phyloP scores from a whole-genome alignment of 805 yeast genomes.

The Yamadazyma olivae region DNA sequence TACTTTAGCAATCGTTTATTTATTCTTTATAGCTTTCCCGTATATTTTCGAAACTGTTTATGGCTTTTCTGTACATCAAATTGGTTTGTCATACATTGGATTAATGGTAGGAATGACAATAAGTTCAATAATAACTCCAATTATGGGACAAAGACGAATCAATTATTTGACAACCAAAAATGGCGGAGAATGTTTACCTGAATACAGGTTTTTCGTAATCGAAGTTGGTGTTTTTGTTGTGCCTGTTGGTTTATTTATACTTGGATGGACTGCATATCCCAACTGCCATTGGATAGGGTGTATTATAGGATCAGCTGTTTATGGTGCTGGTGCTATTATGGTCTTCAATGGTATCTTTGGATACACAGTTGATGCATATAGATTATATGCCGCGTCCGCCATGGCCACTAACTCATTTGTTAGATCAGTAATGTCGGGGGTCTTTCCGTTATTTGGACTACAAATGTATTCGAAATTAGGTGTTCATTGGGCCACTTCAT shows the following conservation, averaged over 20 bases:
- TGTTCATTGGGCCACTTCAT: conserved; percentile 52
- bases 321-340: conserved; percentile 43
- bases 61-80: conserved; percentile 20
- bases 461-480: conserved; percentile 47
- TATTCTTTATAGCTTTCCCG: conserved; percentile 41
- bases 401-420: conserved; percentile 57
- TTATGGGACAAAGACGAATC: conserved; percentile 23
- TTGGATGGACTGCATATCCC: conserved; percentile 74
- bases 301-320: conserved; percentile 36
- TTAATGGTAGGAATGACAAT: conserved; percentile 34
- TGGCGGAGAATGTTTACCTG: conserved; percentile 58
- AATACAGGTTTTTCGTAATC: conserved; percentile 72
- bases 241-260: conserved; percentile 77
- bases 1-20: conserved; percentile 42
- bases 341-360: conserved; percentile 55
- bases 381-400: conserved; percentile 56
- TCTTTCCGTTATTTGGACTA: conserved; percentile 53
- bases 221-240: conserved; percentile 63
- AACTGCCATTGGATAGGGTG: conserved; percentile 69
- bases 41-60: conserved; percentile 39
- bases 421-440: conserved; percentile 53
- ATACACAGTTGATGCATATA: conserved; percentile 56
- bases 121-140: conserved; percentile 26
- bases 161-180: conserved; percentile 30
- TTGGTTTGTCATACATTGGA: conserved; percentile 30